Evolutionary conservation across 495 filamentous ascomycete genomes (phyloP).

Genomic region (Opeltia flavorubescens): DNA sequence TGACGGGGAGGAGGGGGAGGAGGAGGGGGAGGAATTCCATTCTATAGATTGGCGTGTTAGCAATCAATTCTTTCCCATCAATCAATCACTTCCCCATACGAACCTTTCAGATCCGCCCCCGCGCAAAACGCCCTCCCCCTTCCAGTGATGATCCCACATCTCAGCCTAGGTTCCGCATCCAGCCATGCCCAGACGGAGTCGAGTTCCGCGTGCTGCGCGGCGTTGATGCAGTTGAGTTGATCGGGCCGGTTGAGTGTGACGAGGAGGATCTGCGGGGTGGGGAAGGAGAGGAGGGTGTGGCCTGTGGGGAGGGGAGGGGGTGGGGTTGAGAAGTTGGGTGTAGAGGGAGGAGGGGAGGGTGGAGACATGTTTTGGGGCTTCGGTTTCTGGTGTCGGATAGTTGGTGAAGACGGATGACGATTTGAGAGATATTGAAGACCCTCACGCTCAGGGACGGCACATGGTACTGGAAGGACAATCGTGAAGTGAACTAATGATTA

Average conservation of each 20-base stretch:
- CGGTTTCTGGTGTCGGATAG: too few species aligned
- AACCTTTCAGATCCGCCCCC: conserved; percentile 43
- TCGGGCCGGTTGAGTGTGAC: conserved; percentile 34
- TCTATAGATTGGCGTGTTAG: conserved; percentile 13
- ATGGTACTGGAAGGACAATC: too few species aligned
- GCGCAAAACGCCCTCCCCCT: conserved; percentile 44
- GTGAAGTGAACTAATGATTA: too few species aligned
- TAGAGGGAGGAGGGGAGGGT: not conserved
- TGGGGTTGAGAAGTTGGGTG: conserved; percentile 20
- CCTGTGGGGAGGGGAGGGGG: conserved; percentile 26
- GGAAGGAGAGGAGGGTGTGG: conserved; percentile 28
- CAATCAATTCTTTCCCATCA: too few species aligned
- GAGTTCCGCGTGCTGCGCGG: conserved; percentile 36
- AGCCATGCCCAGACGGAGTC: conserved; percentile 41
- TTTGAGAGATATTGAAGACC: too few species aligned
- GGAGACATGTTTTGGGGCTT: conserved; percentile 5
- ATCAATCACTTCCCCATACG: not conserved
- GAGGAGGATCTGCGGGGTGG: conserved; percentile 32
- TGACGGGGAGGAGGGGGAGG: not conserved
- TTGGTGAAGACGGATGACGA: too few species aligned
- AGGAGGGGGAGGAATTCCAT: conserved; percentile 21
- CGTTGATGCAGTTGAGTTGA: conserved; percentile 36
- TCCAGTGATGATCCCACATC: conserved; percentile 42
- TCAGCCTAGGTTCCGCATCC: conserved; percentile 38
- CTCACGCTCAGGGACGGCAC: too few species aligned